Conservation (phyloP, 768 basidiomycete species). For the Hypsizygus marmoreus region DNA sequence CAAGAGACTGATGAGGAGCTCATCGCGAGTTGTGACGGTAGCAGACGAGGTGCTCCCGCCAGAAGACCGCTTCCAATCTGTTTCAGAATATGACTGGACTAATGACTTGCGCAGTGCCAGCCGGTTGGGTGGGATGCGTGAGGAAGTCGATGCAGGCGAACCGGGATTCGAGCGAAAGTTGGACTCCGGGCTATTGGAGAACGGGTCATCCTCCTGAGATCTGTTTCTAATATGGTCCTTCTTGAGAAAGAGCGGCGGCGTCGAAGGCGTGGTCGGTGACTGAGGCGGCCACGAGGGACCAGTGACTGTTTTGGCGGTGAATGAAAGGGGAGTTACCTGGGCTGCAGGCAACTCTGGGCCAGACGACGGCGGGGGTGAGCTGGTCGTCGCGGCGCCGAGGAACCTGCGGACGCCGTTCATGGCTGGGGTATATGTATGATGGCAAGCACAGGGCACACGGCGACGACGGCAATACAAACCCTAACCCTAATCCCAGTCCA, state of each 20-base stretch:
- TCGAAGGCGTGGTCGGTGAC: conserved; percentile 37
- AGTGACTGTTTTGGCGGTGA: conserved; percentile 21
- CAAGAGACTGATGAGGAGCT: conserved; percentile 85
- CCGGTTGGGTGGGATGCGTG: conserved; percentile 13
- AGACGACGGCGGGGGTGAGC: conserved; percentile 26
- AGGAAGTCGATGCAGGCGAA: conserved; percentile 18
- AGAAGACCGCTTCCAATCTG: conserved; percentile 39
- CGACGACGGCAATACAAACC: conserved; percentile 17
- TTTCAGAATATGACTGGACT: conserved; percentile 22
- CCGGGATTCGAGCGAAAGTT: conserved; percentile 25
- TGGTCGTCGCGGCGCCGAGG: conserved; percentile 42
- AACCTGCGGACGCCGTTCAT: conserved; percentile 79
- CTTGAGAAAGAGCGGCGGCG: conserved; percentile 50
- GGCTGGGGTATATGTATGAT: conserved; percentile 6
- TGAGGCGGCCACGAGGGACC: conserved; percentile 50
- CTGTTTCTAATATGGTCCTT: conserved; percentile 47
- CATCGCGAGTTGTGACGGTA: conserved; percentile 66
- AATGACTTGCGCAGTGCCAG: conserved; percentile 14
- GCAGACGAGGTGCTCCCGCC: conserved; percentile 30
- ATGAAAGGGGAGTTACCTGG: conserved; percentile 23
- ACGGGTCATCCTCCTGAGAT: too few species aligned
- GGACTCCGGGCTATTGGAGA: conserved; percentile 22
- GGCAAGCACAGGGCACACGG: conserved; percentile 1
- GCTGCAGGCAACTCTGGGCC: conserved; percentile 19
- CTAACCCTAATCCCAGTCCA: conserved; percentile 17